Conservation (phyloP, 192 early-diverging fungal species). For the Lunasporangiospora selenospora region DNA sequence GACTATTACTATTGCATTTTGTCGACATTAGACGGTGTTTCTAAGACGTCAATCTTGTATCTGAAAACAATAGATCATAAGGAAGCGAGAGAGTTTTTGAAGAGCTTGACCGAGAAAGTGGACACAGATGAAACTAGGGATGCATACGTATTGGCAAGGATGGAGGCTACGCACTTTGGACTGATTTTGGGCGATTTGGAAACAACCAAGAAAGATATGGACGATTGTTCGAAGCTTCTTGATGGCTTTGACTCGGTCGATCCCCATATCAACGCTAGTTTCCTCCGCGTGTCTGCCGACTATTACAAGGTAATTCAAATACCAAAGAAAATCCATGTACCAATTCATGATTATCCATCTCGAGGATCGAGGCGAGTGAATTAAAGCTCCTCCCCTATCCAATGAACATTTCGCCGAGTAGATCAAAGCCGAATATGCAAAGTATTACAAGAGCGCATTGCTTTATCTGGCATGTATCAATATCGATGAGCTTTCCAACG, state of each 20-base stretch:
- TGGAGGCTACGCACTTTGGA: conserved; percentile 88
- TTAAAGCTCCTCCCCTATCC: neutral
- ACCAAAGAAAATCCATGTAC: neutral
- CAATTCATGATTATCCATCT: conserved; percentile 1
- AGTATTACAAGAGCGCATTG: conserved; percentile 96
- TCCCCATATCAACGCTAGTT: conserved; percentile 89
- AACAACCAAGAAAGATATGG: conserved; percentile 83
- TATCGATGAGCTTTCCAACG: conserved; percentile 75
- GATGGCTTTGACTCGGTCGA: conserved; percentile 80
- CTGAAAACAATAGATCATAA: conserved; percentile 67
- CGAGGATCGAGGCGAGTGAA: neutral
- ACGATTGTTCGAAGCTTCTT: conserved; percentile 85
- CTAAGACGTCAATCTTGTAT: no score
- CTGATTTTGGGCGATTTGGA: conserved; percentile 81
- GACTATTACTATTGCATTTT: neutral
- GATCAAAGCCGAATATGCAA: conserved; percentile 89
- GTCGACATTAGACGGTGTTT: neutral
- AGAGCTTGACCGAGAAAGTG: conserved; percentile 72
- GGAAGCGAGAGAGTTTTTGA: conserved; percentile 80
- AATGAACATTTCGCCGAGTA: conserved; percentile 17
- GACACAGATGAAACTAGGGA: conserved; percentile 73
- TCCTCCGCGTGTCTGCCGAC: conserved; percentile 94
- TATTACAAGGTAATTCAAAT: conserved; percentile 87
- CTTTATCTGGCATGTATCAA: conserved; percentile 93
- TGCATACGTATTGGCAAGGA: conserved; percentile 83